phyloP scores from a whole-genome alignment of 768 basidiomycete species.

The Jaapia argillacea region DNA sequence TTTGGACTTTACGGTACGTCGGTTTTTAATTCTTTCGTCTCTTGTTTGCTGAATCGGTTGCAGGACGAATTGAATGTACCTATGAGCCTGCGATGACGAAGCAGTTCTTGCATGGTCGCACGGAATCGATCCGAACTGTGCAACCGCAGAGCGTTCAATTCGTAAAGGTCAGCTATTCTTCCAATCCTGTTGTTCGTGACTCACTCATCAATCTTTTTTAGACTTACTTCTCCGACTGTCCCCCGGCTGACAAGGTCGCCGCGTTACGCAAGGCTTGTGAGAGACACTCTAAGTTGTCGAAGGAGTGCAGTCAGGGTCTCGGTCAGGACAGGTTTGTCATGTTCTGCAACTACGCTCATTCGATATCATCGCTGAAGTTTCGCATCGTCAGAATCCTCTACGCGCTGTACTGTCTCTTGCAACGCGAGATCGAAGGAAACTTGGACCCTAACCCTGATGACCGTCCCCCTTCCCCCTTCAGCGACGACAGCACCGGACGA shows the following conservation, averaged over 20 bases:
- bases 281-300: conserved; percentile 74
- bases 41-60: conserved; percentile 3
- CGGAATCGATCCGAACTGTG: conserved; percentile 88
- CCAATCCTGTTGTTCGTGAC: not conserved
- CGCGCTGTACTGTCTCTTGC: conserved; percentile 86
- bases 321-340: conserved; percentile 92
- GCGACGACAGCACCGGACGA: conserved; percentile 14
- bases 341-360: conserved; percentile 5
- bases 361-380: not conserved
- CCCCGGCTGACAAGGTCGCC: conserved; percentile 56
- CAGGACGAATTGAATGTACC: conserved; percentile 82
- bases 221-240: conserved; percentile 82
- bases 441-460: conserved; percentile 19
- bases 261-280: conserved; percentile 80
- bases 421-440: conserved; percentile 56
- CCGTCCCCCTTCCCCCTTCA: conserved; percentile 14
- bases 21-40: not conserved
- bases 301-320: conserved; percentile 80
- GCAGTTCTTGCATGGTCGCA: conserved; percentile 86
- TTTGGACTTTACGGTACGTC: conserved; percentile 77
- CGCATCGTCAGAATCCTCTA: conserved; percentile 64
- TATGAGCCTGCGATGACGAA: conserved; percentile 99
- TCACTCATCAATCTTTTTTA: conserved; percentile 20
- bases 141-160: conserved; percentile 83
- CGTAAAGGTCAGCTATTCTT: conserved; percentile 46